A percentile compares a stretch with the other conserved stretches of the same genome.
These are phyloP conservation scores for Pholiota microspora DNA, from an alignment of 768 basidiomycete species.

Conservation along the genomic window DNA sequence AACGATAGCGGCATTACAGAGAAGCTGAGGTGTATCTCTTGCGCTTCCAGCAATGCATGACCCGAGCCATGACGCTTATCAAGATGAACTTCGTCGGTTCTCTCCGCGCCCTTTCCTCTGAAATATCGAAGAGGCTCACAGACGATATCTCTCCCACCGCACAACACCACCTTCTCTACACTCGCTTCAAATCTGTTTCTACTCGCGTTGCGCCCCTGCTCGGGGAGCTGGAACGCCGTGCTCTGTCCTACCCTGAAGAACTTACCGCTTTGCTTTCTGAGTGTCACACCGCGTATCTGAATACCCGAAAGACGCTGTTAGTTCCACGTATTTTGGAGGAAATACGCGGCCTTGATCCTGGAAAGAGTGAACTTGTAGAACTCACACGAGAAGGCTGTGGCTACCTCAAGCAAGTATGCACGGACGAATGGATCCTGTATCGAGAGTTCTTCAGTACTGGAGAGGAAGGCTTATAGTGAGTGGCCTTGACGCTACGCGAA, in stretches of 20 bases:
- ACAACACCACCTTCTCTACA: slow-evolving; percentile 83
- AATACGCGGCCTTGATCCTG: slow-evolving; percentile 79
- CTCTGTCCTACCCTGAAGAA: slow-evolving; percentile 77
- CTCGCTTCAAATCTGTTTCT: slow-evolving; percentile 77
- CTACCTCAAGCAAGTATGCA: slow-evolving; percentile 89
- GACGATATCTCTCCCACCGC: slow-evolving; percentile 82
- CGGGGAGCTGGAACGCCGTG: slow-evolving; percentile 81
- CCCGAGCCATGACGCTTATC: slow-evolving; percentile 95
- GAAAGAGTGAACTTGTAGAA: slow-evolving; percentile 81
- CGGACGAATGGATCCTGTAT: slow-evolving; percentile 86
- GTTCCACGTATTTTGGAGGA: slow-evolving; percentile 76
- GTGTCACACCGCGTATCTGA: slow-evolving; percentile 85
- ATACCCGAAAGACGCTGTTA: slow-evolving; percentile 67
- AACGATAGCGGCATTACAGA: slow-evolving; percentile 74
- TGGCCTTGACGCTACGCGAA: slow-evolving; percentile 3
- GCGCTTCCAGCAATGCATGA: slow-evolving; percentile 98
- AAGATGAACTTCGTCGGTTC: slow-evolving; percentile 95
- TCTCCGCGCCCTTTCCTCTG: slow-evolving; percentile 72
- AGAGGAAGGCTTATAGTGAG: slow-evolving; percentile 57
- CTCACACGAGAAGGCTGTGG: slow-evolving; percentile 89
- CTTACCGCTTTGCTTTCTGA: slow-evolving; percentile 77
- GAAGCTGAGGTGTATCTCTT: slow-evolving; percentile 95
- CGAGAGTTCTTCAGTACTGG: slow-evolving; percentile 86
- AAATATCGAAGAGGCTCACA: slow-evolving; percentile 69
- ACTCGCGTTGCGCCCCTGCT: slow-evolving; percentile 74